Conservation (phyloP, 768 basidiomycete genomes). For the Chalciporus chontae region DNA sequence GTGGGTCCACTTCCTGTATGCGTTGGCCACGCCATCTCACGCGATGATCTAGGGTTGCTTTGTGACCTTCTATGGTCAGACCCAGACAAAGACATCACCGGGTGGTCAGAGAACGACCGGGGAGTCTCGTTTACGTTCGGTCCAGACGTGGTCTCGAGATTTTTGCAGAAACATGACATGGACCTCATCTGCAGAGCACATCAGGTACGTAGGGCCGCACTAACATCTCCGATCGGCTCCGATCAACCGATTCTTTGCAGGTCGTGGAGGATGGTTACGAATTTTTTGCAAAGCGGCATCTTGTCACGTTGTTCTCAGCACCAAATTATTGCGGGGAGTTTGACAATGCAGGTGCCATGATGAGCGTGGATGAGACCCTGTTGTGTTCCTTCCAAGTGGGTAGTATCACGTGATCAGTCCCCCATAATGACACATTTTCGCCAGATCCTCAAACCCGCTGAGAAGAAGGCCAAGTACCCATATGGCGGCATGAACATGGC, state of each 20-base stretch:
- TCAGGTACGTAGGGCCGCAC: conserved; percentile 57
- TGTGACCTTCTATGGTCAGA: conserved; percentile 99
- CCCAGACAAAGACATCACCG: conserved; percentile 98
- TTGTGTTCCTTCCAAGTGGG: conserved; percentile 96
- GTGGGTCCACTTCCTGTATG: conserved; percentile 38
- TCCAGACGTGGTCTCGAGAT: conserved; percentile 95
- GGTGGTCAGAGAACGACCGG: conserved; percentile 99
- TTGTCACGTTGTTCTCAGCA: conserved; percentile 96
- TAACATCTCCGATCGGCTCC: neutral
- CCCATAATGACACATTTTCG: neutral
- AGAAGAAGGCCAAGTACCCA: conserved; percentile 95
- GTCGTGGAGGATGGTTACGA: conserved; percentile 99
- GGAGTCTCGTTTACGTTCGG: conserved; percentile 99
- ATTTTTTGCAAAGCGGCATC: conserved; percentile 96
- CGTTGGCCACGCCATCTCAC: conserved; percentile 2
- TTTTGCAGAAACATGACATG: conserved; percentile 99
- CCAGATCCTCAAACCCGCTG: conserved; percentile 97
- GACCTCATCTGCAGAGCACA: conserved; percentile 98
- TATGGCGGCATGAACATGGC: conserved; percentile 86
- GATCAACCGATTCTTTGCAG: conserved; percentile 35
- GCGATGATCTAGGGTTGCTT: conserved; percentile 61
- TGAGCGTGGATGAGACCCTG: conserved; percentile 97
- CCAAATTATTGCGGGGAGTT: conserved; percentile 97
- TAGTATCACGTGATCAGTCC: conserved; percentile 11
- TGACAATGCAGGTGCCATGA: conserved; percentile 99